Evolutionary conservation across 306 rosid genomes (phyloP).

Genomic region (Malus asiatica): DNA sequence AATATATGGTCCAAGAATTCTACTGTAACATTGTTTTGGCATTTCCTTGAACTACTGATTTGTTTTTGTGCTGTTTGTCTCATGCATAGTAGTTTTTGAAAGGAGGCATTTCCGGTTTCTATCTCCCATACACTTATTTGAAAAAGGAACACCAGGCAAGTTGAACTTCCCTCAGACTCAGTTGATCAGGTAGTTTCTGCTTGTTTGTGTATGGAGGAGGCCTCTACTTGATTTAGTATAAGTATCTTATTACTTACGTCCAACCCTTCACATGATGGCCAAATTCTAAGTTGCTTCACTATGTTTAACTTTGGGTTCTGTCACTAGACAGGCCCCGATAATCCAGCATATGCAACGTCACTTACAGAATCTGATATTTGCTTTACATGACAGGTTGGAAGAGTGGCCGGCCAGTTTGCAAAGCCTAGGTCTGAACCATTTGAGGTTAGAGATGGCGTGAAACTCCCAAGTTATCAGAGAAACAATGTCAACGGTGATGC

Average conservation of each 20-base stretch:
- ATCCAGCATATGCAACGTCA: neutral
- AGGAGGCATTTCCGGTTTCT: too few relatives aligned
- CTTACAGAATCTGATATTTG: neutral
- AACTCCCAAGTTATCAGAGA: conserved; percentile 35
- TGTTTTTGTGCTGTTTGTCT: neutral
- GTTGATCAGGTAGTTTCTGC: too few relatives aligned
- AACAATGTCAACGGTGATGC: conserved; percentile 34
- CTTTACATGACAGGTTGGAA: conserved; percentile 21
- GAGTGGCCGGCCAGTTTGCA: conserved; percentile 45
- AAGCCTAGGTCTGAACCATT: conserved; percentile 34
- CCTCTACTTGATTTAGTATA: neutral
- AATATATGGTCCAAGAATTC: neutral
- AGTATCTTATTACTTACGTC: neutral
- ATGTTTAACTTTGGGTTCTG: neutral
- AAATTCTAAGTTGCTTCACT: neutral
- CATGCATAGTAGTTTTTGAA: neutral
- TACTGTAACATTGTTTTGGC: neutral
- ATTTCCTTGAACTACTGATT: neutral
- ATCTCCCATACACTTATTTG: too few relatives aligned
- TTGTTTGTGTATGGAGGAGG: too few relatives aligned
- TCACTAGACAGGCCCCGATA: neutral
- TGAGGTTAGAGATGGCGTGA: conserved; percentile 33
- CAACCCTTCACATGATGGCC: neutral
- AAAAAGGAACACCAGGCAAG: too few relatives aligned
- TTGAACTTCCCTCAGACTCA: too few relatives aligned